phyloP scores from a whole-genome alignment of 805 yeast species.

The Wickerhamomyces bisporus region DNA sequence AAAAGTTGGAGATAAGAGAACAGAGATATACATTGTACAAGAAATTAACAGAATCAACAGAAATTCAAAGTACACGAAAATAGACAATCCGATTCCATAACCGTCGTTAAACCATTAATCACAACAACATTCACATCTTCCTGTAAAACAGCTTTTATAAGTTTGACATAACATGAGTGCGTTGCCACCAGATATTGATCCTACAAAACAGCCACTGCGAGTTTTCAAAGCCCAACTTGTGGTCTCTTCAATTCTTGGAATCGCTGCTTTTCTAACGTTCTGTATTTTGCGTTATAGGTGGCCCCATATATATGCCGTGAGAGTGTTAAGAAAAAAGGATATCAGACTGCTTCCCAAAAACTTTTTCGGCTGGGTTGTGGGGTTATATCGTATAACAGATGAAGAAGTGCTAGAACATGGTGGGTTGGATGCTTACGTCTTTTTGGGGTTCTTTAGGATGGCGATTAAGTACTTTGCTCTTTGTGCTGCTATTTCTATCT shows the following conservation, averaged over 20 bases:
- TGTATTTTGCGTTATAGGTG: slow-evolving; percentile 66
- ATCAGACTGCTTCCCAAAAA: slow-evolving; percentile 33
- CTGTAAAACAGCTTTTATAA: background rate
- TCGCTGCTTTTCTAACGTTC: slow-evolving; percentile 61
- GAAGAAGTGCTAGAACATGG: slow-evolving; percentile 80
- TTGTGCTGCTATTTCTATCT: slow-evolving; percentile 65
- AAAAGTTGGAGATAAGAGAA: no score
- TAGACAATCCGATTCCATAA: no score
- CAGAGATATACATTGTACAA: no score
- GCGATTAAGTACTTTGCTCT: slow-evolving; percentile 63
- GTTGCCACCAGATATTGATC: slow-evolving; percentile 26
- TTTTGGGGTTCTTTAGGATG: slow-evolving; percentile 86
- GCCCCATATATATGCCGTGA: slow-evolving; percentile 84
- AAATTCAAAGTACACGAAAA: no score
- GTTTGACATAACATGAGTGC: slow-evolving; percentile 16
- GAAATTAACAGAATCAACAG: no score
- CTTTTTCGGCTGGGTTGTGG: slow-evolving; percentile 83
- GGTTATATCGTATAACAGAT: slow-evolving; percentile 63
- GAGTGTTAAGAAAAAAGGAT: slow-evolving; percentile 37
- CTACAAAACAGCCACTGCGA: slow-evolving; percentile 31
- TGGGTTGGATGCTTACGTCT: slow-evolving; percentile 92
- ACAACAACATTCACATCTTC: no score
- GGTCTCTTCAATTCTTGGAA: slow-evolving; percentile 65
- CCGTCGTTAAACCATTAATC: no score
- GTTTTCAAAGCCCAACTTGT: slow-evolving; percentile 81